Evolutionary conservation across 257 asterid species (phyloP).

Genomic region (Euphrasia confusa): DNA sequence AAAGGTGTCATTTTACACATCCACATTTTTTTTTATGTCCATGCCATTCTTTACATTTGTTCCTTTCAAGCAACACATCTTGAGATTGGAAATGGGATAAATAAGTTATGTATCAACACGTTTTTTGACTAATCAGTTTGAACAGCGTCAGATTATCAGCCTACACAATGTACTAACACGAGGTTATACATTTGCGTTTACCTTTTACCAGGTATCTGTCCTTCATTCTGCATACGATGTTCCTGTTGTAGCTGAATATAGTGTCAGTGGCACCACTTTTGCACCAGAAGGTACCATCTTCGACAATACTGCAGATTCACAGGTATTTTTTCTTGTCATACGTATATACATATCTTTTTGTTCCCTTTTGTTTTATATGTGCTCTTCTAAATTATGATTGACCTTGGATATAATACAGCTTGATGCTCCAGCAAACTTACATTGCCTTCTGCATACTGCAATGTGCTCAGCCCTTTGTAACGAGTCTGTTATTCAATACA

Average conservation of each 20-base stretch:
- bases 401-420: constrained; percentile 57
- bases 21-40: constrained; percentile 2
- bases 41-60: constrained; percentile 12
- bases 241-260: constrained; percentile 62
- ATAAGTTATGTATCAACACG: constrained; percentile 12
- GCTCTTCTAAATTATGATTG: constrained; percentile 24
- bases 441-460: constrained; percentile 90
- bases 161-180: constrained; percentile 16
- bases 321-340: constrained; percentile 43
- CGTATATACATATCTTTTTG: neutral
- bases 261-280: constrained; percentile 87
- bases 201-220: constrained; percentile 63
- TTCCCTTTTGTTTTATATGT: constrained; percentile 14
- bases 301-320: constrained; percentile 50
- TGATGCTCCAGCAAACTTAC: constrained; percentile 81
- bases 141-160: constrained; percentile 19
- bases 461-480: constrained; percentile 99
- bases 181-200: constrained; percentile 13
- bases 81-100: constrained; percentile 5
- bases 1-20: constrained; percentile 47
- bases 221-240: constrained; percentile 67
- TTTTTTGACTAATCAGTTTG: constrained; percentile 3
- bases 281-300: constrained; percentile 91
- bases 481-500: constrained; percentile 86
- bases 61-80: constrained; percentile 11